Conservation (phyloP, 352 stramenopile genomes). For the Phytophthora sansomeana region DNA sequence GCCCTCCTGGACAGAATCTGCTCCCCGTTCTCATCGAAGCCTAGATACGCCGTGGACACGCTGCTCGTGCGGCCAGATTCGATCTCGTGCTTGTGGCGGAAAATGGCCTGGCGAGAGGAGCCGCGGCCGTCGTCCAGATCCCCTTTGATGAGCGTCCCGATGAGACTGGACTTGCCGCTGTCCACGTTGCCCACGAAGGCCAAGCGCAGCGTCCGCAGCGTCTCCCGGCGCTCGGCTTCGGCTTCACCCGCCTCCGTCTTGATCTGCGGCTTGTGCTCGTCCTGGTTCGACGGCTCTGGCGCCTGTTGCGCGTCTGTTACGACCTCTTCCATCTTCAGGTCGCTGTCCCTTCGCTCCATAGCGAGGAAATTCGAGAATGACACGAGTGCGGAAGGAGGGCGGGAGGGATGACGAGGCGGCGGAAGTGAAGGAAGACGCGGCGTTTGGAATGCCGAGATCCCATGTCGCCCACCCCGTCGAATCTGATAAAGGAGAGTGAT, state of each 20-base stretch:
- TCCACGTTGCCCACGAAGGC: constrained; percentile 94
- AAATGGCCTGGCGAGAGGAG: constrained; percentile 81
- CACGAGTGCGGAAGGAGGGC: background rate
- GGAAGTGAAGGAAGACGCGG: background rate
- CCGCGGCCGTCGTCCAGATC: constrained; percentile 97
- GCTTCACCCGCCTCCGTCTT: constrained; percentile 9
- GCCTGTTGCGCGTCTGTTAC: background rate
- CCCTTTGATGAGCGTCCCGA: constrained; percentile 94
- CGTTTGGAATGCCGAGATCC: constrained; percentile 20
- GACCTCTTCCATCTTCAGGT: background rate
- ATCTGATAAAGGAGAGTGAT: constrained; percentile 29
- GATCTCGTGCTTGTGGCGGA: constrained; percentile 88
- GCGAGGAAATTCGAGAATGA: background rate
- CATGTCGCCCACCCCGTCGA: constrained; percentile 17
- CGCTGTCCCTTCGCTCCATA: constrained; percentile 36
- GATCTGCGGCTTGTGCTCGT: constrained; percentile 15
- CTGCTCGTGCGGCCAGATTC: constrained; percentile 87
- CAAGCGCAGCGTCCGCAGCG: constrained; percentile 79
- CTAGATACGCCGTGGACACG: constrained; percentile 85
- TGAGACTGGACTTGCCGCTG: constrained; percentile 94
- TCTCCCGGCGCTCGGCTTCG: constrained; percentile 46
- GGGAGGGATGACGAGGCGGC: constrained; percentile 17
- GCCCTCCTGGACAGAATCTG: constrained; percentile 83
- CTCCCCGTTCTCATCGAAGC: constrained; percentile 76
- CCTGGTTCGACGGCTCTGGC: constrained; percentile 9